Conservation (phyloP, 805 yeast genomes). For the Lipomyces spencermartinsiae region DNA sequence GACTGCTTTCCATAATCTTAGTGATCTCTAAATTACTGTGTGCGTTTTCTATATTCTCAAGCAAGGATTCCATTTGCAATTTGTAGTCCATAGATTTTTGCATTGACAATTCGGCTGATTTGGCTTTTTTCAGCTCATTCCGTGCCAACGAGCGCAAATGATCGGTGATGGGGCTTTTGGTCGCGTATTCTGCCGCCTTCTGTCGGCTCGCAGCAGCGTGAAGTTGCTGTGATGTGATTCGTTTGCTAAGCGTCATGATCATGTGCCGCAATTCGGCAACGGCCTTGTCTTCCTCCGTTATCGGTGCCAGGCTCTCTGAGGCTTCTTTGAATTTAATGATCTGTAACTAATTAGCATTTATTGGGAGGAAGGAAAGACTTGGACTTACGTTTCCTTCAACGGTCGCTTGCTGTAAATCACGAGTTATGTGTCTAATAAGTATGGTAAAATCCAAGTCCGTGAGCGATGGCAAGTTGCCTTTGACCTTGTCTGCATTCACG, state of each 20-base stretch:
- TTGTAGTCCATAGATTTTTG: slow-evolving; percentile 10
- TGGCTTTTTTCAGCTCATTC: slow-evolving; percentile 20
- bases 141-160: slow-evolving; percentile 21
- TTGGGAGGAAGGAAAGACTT: background rate
- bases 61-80: slow-evolving; percentile 25
- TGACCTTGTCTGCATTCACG: background rate
- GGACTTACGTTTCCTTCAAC: slow-evolving; percentile 14
- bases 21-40: slow-evolving; percentile 27
- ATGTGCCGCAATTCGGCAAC: slow-evolving; percentile 22
- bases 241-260: slow-evolving; percentile 9
- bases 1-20: slow-evolving; percentile 46
- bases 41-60: slow-evolving; percentile 26
- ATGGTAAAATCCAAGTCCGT: slow-evolving; percentile 27
- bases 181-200: slow-evolving; percentile 15
- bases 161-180: slow-evolving; percentile 18
- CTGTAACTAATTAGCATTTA: slow-evolving; percentile 16
- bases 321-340: slow-evolving; percentile 13
- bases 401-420: slow-evolving; percentile 27
- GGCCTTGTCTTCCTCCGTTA: slow-evolving; percentile 31
- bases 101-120: slow-evolving; percentile 19
- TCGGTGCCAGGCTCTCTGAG: slow-evolving; percentile 2
- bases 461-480: slow-evolving; percentile 4
- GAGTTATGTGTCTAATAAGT: slow-evolving; percentile 17
- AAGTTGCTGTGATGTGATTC: slow-evolving; percentile 14
- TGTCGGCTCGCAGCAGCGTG: slow-evolving; percentile 13